phyloP scores from a whole-genome alignment of 1,284 basidiomycete genomes.

The Microbotryomycetes sp. region DNA sequence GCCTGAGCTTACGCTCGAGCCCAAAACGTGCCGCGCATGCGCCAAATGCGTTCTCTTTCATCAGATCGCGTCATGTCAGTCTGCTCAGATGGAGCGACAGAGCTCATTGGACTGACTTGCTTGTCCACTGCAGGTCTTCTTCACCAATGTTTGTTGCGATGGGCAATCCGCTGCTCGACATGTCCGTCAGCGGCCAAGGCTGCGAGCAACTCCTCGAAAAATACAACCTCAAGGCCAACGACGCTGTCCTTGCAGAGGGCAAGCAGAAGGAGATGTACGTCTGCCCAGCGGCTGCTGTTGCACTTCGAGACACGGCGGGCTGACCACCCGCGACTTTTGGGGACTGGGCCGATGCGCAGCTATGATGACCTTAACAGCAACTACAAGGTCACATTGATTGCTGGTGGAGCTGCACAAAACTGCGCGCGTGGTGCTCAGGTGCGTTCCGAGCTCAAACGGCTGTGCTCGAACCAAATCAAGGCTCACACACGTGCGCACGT shows the following conservation, averaged over 20 bases:
- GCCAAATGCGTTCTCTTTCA: not conserved
- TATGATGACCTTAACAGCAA: slow-evolving; percentile 82
- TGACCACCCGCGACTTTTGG: not conserved
- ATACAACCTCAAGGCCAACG: slow-evolving; percentile 88
- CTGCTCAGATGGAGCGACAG: not conserved
- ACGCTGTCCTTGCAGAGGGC: slow-evolving; percentile 88
- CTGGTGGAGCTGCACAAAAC: slow-evolving; percentile 95
- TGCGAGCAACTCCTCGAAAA: slow-evolving; percentile 81
- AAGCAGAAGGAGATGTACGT: slow-evolving; percentile 77
- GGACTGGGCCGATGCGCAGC: slow-evolving; percentile 44
- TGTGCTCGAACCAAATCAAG: not conserved
- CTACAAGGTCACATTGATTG: slow-evolving; percentile 78
- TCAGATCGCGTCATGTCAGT: not conserved
- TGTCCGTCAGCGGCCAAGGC: slow-evolving; percentile 46
- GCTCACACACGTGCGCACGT: not conserved
- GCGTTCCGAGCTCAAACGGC: slow-evolving; percentile 45
- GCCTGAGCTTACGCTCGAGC: too few relatives aligned
- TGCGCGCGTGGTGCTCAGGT: slow-evolving; percentile 92
- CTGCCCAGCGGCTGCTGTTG: not conserved
- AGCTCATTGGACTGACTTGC: not conserved
- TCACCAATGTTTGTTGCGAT: slow-evolving; percentile 35
- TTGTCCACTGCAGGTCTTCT: not conserved
- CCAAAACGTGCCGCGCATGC: too few relatives aligned
- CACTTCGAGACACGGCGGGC: slow-evolving; percentile 4
- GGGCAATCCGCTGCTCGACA: slow-evolving; percentile 37